Evolutionary conservation across 306 rosid species (phyloP), one percentile per base, ranked within the genome.

Genomic region (Crotalaria pallida): DNA sequence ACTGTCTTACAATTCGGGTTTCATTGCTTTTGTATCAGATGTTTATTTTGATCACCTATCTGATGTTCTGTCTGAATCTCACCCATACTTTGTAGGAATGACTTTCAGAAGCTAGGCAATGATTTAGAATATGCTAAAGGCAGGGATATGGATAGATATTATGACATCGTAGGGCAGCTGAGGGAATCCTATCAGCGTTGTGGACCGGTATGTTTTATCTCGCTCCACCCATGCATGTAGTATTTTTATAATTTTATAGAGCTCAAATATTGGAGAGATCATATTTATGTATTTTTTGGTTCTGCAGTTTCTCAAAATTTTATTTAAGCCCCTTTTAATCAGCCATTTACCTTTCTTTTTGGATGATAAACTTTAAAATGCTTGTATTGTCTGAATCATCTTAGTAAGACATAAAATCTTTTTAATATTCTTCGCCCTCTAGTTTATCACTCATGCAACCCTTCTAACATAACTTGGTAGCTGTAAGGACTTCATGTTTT

Each of bases 161-260:
- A 70, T 56, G 79, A 69, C 58, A 52, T 86, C 75, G 6, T 69
- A 74, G 88, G 27, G 73, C 96, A 87, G 78, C 69, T 95, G 64
- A 89, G 56, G 84, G 96, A 91, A 38, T 86, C 96, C 44, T 91
- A 86, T 80, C 84, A 64, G 26, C 86, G 61, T 31, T 87, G 96
- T 72, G 94, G 84, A 80, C 43, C 24, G 73, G 99, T 91, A 84
- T 75, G 86, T 52, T 63, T 17, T 72, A 31, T 59, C 60, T 65
- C 23, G 58, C 45, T 34, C 52, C 69, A 9, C 44, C 15, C 29
- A 51, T 70, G 62, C 70, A 29, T 65, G 21, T 36, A 55, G 40
- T 70, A 70, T 61, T 64, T 48, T 10, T 66, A 27, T 71, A 33
- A 22, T 50, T 67, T 2, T 21, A 22, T 71, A 52, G 45, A 29